Base-by-base conservation (phyloP, 2,329 filamentous ascomycete genomes). In the Penicillium rolfsii region DNA sequence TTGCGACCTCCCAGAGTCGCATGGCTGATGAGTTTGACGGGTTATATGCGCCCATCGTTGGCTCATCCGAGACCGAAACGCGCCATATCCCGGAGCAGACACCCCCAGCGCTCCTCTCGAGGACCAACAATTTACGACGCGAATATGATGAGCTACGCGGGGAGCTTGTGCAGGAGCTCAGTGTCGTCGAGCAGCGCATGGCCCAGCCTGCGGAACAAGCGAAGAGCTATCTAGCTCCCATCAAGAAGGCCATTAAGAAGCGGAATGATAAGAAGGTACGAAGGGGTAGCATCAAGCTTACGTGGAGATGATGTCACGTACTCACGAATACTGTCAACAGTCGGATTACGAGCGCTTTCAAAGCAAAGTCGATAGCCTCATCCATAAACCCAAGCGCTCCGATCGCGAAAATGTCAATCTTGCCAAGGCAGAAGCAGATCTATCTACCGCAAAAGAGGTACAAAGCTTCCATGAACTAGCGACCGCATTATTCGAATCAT, bases 171-270 rank as follows among this genome's bases (percentile, higher is more conserved):
- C 86, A 88, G 61, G 91, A 95, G 71, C 81, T 95, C 59, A 82
- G 79, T 59, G 83, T 86, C 67, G 90, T 96, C 65, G 90, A 94
- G 65, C 78, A 81, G 9, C 85, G 86, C 66, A 84, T 95, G 64
- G 85, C 93, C 56, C 82, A 82, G 60, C 90, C 91, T 0, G 89
- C 89, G 4, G 85, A 85, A 59, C 84, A 89, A 55, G 89, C 89
- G 7, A 89, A 87, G 69, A 86, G 89, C 55, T 85, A 80, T 57
- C 82, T 94, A 61, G 85, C 88, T 65, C 87, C 89, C 2, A 82
- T 95, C 73, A 88, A 90, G 71, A 95, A 93, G 78, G 89, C 88
- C 1, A 91, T 96, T 71, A 95, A 94, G 79, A 93, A 91, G 76
- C 83, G 92, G 50, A 91, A 95, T 72, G 90, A 93, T 70, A 91